phyloP scores from a whole-genome alignment of 257 asterid species.

The Hygrophila difformis region DNA sequence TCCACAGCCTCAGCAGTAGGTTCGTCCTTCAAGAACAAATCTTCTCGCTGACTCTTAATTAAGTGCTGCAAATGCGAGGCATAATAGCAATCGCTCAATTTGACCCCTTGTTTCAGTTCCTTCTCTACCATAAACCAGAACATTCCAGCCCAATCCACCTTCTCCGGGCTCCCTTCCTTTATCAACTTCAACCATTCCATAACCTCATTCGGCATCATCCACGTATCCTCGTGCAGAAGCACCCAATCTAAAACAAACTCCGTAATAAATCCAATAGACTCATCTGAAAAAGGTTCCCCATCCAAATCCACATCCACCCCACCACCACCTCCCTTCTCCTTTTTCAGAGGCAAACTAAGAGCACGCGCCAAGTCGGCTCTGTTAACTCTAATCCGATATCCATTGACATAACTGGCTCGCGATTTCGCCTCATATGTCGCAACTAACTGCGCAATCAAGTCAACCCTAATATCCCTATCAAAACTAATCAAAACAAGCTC shows the following conservation, averaged over 20 bases:
- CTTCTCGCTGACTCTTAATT: slow-evolving; percentile 48
- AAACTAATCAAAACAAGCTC: slow-evolving; percentile 60
- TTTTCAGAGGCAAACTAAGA: slow-evolving; percentile 46
- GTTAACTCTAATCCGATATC: slow-evolving; percentile 32
- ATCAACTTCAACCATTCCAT: slow-evolving; percentile 45
- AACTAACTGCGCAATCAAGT: slow-evolving; percentile 61
- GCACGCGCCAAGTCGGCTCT: slow-evolving; percentile 75
- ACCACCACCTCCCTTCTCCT: slow-evolving; percentile 32
- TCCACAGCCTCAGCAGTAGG: slow-evolving; percentile 18
- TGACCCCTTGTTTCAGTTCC: slow-evolving; percentile 62
- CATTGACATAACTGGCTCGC: slow-evolving; percentile 43
- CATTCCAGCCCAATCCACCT: slow-evolving; percentile 83
- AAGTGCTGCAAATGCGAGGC: slow-evolving; percentile 79
- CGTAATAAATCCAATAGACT: slow-evolving; percentile 35
- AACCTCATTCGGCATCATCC: slow-evolving; percentile 74
- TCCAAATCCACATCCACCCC: slow-evolving; percentile 48
- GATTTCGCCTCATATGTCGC: slow-evolving; percentile 44
- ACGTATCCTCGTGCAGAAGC: slow-evolving; percentile 70
- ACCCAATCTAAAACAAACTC: slow-evolving; percentile 55
- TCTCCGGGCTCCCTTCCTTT: slow-evolving; percentile 73
- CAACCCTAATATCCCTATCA: slow-evolving; percentile 48
- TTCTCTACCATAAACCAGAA: slow-evolving; percentile 90
- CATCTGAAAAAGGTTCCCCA: slow-evolving; percentile 36
- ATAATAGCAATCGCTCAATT: slow-evolving; percentile 57
- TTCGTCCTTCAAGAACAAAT: slow-evolving; percentile 24